phyloP scores from a whole-genome alignment of 176 grass and related monocot genomes.

The Areca catechu region DNA sequence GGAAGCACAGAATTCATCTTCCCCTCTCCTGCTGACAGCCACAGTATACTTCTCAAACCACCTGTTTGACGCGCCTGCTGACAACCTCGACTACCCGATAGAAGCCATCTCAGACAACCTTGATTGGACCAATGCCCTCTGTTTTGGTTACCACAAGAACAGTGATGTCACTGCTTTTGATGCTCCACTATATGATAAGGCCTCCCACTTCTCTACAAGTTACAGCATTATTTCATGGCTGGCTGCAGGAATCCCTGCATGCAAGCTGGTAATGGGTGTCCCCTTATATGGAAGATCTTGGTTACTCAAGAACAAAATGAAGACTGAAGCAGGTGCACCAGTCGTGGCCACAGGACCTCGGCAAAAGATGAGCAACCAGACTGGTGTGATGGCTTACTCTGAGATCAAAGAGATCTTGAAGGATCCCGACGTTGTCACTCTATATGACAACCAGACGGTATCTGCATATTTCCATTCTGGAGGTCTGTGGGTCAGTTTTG shows the following conservation, averaged over 20 bases:
- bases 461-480: conserved; percentile 48
- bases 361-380: conserved; percentile 50
- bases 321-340: conserved; percentile 43
- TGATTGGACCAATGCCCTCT: conserved; percentile 61
- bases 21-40: conserved; percentile 54
- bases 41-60: conserved; percentile 81
- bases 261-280: conserved; percentile 69
- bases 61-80: conserved; percentile 30
- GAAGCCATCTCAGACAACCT: conserved; percentile 38
- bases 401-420: conserved; percentile 52
- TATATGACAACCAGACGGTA: conserved; percentile 51
- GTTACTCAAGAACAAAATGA: conserved; percentile 69
- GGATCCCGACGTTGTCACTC: conserved; percentile 11
- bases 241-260: conserved; percentile 55
- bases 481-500: conserved; percentile 76
- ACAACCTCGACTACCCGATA: conserved; percentile 47
- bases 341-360: conserved; percentile 53
- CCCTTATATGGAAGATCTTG: conserved; percentile 63
- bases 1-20: conserved; percentile 22
- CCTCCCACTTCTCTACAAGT: conserved; percentile 69
- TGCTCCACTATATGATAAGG: conserved; percentile 61
- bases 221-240: conserved; percentile 84
- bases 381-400: conserved; percentile 60
- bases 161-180: conserved; percentile 42
- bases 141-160: conserved; percentile 47